Base-by-base conservation (phyloP, 192 early-diverging fungal genomes). In the Spizellomyces sp. region DNA sequence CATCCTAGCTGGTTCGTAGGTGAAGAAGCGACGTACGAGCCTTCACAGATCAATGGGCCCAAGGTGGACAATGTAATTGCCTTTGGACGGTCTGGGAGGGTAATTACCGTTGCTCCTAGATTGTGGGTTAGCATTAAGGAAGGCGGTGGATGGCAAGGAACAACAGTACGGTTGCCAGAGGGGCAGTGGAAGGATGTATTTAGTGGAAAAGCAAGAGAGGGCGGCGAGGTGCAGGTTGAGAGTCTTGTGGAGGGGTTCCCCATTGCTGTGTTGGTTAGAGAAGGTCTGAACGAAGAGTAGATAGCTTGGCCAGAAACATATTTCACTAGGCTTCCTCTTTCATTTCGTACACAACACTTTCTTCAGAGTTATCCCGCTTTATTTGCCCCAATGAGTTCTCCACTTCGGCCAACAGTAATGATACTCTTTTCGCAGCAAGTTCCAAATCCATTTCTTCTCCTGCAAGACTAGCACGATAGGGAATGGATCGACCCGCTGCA, bases 381-480 rank as follows among this genome's bases (percentile, higher is more conserved):
- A 65, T 46, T 48, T 66, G 47, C 15, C 21, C 14, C 8, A 66
- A 9, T 47, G 46, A 45, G 2, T 50, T 21, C 27, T 69, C 55
- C 4, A 72, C 48, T 27, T 65, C 9, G 12, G 62, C 62, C 54
- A 67, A 48, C 54, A 74, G 17, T 22, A 74, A 48, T 45, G 54
- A 50, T 4, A 74, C 72, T 14, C 72, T 12, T 19, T 60, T 74
- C 46, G 72, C 65, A 3, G 55, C 50, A 0, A 67, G 45, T 44
- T 74, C 72, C 21, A 74, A 42, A 61, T 74, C 72, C 58, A 66
- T 74, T 44, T 74, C 72, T 15, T 74, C 72, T 17, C 72, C 72
- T 6, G 72, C 72, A 46, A 74, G 52, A 50, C 44, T 58, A 0
- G 21, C 56, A 19, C 52, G 6, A 41, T 66, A 74, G 46, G 72